Conservation (phyloP, 2,329 filamentous ascomycete genomes). For the Harringtonia aguacate region DNA sequence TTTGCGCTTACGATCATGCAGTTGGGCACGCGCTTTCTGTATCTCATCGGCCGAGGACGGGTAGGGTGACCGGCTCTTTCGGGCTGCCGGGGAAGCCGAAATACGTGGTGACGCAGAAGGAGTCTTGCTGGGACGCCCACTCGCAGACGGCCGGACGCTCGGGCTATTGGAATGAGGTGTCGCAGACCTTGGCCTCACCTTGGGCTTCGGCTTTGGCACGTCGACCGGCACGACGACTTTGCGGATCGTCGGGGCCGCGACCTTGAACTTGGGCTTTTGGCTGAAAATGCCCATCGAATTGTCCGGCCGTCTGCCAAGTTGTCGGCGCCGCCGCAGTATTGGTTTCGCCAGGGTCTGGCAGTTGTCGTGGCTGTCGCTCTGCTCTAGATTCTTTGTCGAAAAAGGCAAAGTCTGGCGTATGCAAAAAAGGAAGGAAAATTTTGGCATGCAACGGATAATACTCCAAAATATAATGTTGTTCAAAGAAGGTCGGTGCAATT, state of each 20-base stretch:
- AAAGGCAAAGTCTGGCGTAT: too few relatives aligned
- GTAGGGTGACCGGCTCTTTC: conserved; percentile 22
- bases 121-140: conserved; percentile 23
- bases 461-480: too few relatives aligned
- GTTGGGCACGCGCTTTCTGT: conserved; percentile 3
- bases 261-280: conserved; percentile 38
- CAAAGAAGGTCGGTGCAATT: too few relatives aligned
- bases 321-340: not conserved
- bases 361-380: not conserved
- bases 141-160: conserved; percentile 21
- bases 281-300: conserved; percentile 28
- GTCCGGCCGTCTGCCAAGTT: not conserved
- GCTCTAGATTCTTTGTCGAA: too few relatives aligned
- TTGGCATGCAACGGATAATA: too few relatives aligned
- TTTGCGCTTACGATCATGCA: conserved; percentile 36
- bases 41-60: conserved; percentile 20
- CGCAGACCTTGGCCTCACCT: conserved; percentile 9
- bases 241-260: conserved; percentile 37
- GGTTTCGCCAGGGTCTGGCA: too few relatives aligned
- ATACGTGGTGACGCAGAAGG: conserved; percentile 12
- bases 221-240: conserved; percentile 41
- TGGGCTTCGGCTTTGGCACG: conserved; percentile 25
- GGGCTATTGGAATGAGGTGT: conserved; percentile 13
- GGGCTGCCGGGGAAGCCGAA: conserved; percentile 7
- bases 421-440: too few relatives aligned